phyloP scores from a whole-genome alignment of 2,329 filamentous ascomycete genomes.

The Sporothrix variecibatus region DNA sequence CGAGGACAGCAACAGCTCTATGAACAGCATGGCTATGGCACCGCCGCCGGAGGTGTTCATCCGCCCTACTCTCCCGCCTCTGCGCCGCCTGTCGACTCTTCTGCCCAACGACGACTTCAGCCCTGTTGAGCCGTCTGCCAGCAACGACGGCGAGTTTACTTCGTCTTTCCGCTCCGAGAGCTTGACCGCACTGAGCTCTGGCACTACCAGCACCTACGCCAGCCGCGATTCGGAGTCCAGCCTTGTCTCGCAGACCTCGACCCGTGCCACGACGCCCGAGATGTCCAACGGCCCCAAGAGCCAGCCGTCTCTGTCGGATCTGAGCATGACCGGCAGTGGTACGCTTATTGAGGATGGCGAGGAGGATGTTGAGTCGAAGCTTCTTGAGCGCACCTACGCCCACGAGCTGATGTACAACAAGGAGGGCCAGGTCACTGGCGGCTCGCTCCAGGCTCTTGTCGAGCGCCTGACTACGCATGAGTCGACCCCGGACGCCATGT shows the following conservation, averaged over 20 bases:
- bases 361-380: conserved; percentile 76
- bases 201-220: conserved; percentile 75
- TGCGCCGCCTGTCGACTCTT: conserved; percentile 59
- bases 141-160: conserved; percentile 54
- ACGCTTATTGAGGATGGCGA: conserved; percentile 65
- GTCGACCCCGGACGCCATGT: conserved; percentile 85
- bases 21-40: conserved; percentile 41
- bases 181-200: conserved; percentile 73
- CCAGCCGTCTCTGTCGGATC: conserved; percentile 66
- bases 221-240: conserved; percentile 82
- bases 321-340: conserved; percentile 66
- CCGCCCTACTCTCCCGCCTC: conserved; percentile 54
- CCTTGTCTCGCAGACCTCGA: conserved; percentile 78
- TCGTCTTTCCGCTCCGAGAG: conserved; percentile 64
- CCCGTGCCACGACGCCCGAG: conserved; percentile 85
- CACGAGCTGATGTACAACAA: conserved; percentile 93
- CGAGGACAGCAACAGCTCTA: conserved; percentile 41
- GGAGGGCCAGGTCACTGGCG: conserved; percentile 91
- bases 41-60: conserved; percentile 51
- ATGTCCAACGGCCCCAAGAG: conserved; percentile 54
- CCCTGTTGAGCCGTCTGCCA: conserved; percentile 47
- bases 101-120: conserved; percentile 52
- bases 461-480: conserved; percentile 92
- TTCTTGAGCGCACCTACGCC: conserved; percentile 90
- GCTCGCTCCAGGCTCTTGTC: conserved; percentile 86